A percentile compares a stretch with the other conserved stretches of the same genome.
Conservation (phyloP, 495 filamentous ascomycete genomes). For the Aspergillus kassunensis region DNA sequence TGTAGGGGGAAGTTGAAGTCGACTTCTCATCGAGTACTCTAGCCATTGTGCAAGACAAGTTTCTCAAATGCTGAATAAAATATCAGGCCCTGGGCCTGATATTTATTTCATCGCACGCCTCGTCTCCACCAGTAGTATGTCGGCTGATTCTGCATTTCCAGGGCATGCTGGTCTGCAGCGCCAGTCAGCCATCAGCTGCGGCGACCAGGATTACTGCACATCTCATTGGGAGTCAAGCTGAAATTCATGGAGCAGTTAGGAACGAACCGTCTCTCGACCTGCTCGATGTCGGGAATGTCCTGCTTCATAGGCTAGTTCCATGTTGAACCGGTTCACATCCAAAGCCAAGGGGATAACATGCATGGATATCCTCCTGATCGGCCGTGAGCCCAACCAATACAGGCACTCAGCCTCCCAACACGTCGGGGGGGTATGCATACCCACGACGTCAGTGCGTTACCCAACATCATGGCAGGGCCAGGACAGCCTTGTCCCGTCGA, state of each 20-base stretch:
- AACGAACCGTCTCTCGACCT: background rate
- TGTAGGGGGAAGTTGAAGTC: background rate
- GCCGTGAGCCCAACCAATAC: background rate
- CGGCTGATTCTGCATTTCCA: background rate
- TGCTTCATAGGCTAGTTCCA: background rate
- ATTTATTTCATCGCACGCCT: background rate
- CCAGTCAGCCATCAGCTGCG: conserved; percentile 1
- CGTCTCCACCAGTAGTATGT: background rate
- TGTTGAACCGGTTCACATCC: background rate
- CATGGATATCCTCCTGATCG: background rate
- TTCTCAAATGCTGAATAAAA: background rate
- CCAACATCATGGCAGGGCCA: background rate
- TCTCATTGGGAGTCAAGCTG: background rate
- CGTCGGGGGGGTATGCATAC: background rate
- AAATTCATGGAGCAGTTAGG: background rate
- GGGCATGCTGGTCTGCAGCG: background rate
- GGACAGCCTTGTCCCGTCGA: background rate
- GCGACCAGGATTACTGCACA: background rate
- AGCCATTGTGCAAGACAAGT: background rate
- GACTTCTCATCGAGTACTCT: background rate
- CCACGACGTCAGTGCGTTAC: background rate
- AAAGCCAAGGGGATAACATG: background rate
- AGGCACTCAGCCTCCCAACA: no score
- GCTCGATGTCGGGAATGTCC: background rate
- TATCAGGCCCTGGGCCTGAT: background rate